Conservation (phyloP, 2,329 filamentous ascomycete genomes). For the Xylariaceae sp. region DNA sequence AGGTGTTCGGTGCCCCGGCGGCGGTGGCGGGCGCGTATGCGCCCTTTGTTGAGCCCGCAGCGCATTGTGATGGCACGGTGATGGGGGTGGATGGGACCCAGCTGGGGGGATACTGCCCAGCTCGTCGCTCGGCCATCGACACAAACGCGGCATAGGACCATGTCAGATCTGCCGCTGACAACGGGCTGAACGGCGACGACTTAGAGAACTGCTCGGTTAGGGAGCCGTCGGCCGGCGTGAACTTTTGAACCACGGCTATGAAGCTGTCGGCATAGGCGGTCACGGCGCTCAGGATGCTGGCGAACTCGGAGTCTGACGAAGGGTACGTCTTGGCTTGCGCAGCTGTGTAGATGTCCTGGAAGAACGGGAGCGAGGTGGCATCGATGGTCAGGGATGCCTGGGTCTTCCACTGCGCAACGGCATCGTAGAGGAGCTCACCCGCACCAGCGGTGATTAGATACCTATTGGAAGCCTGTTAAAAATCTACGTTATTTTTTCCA, state of each 20-base stretch:
- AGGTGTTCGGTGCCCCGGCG: constrained; percentile 36
- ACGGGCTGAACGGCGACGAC: constrained; percentile 33
- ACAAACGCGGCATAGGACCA: constrained; percentile 67
- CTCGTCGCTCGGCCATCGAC: constrained; percentile 41
- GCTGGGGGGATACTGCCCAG: constrained; percentile 32
- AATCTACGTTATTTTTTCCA: background rate
- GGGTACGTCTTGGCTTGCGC: constrained; percentile 46
- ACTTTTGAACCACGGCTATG: constrained; percentile 43
- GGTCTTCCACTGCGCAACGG: constrained; percentile 50
- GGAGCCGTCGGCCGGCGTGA: constrained; percentile 45
- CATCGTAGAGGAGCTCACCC: constrained; percentile 56
- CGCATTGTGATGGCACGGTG: constrained; percentile 30
- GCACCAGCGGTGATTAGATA: constrained; percentile 53
- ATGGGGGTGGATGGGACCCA: constrained; percentile 26
- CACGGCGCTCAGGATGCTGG: constrained; percentile 43
- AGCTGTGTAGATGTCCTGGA: constrained; percentile 47
- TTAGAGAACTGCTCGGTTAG: constrained; percentile 49
- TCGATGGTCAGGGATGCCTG: constrained; percentile 47
- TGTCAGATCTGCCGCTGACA: constrained; percentile 53
- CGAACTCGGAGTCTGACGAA: constrained; percentile 37
- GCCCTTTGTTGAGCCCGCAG: constrained; percentile 25
- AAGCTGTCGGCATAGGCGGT: constrained; percentile 54
- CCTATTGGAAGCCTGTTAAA: constrained; percentile 14
- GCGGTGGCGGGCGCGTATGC: constrained; percentile 35
- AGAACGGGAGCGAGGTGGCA: constrained; percentile 51